A percentile compares a stretch with the other conserved stretches of the same genome.
Evolutionary conservation across 352 stramenopile genomes (phyloP).

Genomic region (Phytophthora megakarya): DNA sequence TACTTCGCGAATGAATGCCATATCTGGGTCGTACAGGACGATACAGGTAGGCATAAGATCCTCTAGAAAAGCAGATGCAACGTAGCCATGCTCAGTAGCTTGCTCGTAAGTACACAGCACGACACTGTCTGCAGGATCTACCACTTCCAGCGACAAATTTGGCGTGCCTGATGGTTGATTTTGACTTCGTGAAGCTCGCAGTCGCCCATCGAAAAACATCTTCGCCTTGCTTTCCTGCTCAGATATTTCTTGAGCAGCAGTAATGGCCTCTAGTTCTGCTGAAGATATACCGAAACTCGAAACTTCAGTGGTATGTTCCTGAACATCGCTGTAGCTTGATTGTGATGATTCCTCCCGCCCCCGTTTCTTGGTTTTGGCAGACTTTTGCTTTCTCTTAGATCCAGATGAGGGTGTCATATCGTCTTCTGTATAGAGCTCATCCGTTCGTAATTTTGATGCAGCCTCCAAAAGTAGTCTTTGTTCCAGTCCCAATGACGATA

Average conservation of each 20-base stretch:
- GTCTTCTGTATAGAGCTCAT: constrained; percentile 48
- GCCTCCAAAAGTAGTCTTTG: constrained; percentile 69
- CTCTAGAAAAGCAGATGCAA: constrained; percentile 76
- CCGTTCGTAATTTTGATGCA: constrained; percentile 48
- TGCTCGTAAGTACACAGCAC: constrained; percentile 85
- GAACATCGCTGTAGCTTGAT: constrained; percentile 30
- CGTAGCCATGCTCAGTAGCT: constrained; percentile 62
- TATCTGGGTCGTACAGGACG: constrained; percentile 95
- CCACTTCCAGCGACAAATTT: constrained; percentile 54
- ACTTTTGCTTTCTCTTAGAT: constrained; percentile 25
- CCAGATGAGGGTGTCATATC: not conserved
- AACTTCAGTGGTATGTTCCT: constrained; percentile 46
- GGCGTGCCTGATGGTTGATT: constrained; percentile 27
- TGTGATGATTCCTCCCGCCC: constrained; percentile 26
- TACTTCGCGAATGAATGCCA: constrained; percentile 94
- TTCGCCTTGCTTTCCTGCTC: constrained; percentile 33
- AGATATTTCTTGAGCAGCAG: constrained; percentile 30
- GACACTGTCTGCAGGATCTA: constrained; percentile 56
- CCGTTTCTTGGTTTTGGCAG: constrained; percentile 42
- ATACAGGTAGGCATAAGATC: constrained; percentile 92
- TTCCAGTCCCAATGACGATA: constrained; percentile 55
- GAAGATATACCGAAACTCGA: constrained; percentile 77
- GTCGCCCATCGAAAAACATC: constrained; percentile 23
- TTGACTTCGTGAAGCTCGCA: constrained; percentile 14
- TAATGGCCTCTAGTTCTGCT: constrained; percentile 67